Percentiles rank a stretch among this genome's conserved stretches.
Evolutionary conservation across 768 basidiomycete genomes (phyloP).

Genomic region (Dentipellis fragilis): DNA sequence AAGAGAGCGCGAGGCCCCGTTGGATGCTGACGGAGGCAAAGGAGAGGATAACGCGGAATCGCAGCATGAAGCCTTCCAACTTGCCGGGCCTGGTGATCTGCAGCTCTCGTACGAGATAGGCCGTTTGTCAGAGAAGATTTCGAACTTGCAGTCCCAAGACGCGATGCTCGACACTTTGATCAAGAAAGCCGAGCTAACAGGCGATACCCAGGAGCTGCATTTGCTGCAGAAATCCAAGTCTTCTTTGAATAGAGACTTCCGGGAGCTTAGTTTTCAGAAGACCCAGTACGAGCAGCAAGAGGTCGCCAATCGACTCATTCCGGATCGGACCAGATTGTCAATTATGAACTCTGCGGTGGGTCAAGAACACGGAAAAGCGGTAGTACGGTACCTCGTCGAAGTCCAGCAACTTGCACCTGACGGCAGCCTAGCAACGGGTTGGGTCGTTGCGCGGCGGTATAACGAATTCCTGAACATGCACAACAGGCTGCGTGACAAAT

Average conservation of each 20-base stretch:
- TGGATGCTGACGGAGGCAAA: constrained; percentile 28
- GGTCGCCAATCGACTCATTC: constrained; percentile 75
- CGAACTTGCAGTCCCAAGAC: constrained; percentile 71
- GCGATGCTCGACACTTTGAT: constrained; percentile 79
- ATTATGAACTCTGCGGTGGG: constrained; percentile 78
- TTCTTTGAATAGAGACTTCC: constrained; percentile 71
- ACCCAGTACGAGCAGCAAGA: constrained; percentile 92
- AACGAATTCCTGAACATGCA: constrained; percentile 93
- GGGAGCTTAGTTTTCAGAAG: constrained; percentile 83
- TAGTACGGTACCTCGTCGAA: constrained; percentile 87
- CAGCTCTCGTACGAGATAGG: constrained; percentile 82
- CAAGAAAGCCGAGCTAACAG: constrained; percentile 91
- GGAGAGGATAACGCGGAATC: constrained; percentile 31
- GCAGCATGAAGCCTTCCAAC: constrained; percentile 48
- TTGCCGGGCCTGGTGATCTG: constrained; percentile 83
- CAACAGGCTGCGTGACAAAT: constrained; percentile 72
- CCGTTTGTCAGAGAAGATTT: constrained; percentile 66
- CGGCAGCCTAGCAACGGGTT: constrained; percentile 72
- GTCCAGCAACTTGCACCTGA: constrained; percentile 81
- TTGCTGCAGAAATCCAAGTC: constrained; percentile 76
- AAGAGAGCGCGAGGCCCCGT: not conserved
- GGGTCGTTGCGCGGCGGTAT: constrained; percentile 90
- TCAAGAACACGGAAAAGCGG: constrained; percentile 80
- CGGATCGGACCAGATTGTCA: constrained; percentile 74
- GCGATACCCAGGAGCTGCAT: constrained; percentile 76